These are phyloP conservation scores for Hypoxylon sp. DNA, from an alignment of 2,329 filamentous ascomycete genomes.

Conservation along the genomic window DNA sequence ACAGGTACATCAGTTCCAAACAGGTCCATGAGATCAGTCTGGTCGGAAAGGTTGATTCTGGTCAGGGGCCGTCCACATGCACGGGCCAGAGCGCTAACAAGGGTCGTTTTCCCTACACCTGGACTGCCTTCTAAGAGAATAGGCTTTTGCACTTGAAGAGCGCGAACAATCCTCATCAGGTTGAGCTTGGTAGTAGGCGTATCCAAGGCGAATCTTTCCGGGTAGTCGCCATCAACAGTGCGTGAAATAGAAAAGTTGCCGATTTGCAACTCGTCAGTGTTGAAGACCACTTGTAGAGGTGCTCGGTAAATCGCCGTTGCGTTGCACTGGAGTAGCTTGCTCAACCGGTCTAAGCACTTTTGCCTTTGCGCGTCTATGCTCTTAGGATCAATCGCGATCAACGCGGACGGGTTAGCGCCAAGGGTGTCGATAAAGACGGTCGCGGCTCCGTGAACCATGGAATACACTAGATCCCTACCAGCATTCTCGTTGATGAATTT, in stretches of 20 bases:
- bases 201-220: constrained; percentile 77
- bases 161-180: constrained; percentile 87
- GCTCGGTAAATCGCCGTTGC: constrained; percentile 71
- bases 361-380: constrained; percentile 75
- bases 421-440: constrained; percentile 97
- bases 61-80: constrained; percentile 84
- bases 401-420: constrained; percentile 90
- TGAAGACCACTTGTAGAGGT: constrained; percentile 65
- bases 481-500: constrained; percentile 82
- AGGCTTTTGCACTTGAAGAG: constrained; percentile 86
- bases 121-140: constrained; percentile 95
- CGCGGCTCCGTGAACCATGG: constrained; percentile 82
- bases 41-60: constrained; percentile 95
- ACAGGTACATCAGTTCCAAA: constrained; percentile 97
- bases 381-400: constrained; percentile 75
- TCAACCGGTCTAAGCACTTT: constrained; percentile 76
- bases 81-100: constrained; percentile 84
- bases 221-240: constrained; percentile 55
- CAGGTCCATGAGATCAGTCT: constrained; percentile 96
- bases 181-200: constrained; percentile 91
- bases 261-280: constrained; percentile 65
- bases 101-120: constrained; percentile 96
- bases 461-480: constrained; percentile 54
- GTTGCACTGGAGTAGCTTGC: constrained; percentile 69
- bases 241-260: constrained; percentile 77